Percentiles rank a stretch among this genome's conserved stretches.
Conservation (phyloP, 176 grass and related monocot genomes). For the Calamus simplicifolius region DNA sequence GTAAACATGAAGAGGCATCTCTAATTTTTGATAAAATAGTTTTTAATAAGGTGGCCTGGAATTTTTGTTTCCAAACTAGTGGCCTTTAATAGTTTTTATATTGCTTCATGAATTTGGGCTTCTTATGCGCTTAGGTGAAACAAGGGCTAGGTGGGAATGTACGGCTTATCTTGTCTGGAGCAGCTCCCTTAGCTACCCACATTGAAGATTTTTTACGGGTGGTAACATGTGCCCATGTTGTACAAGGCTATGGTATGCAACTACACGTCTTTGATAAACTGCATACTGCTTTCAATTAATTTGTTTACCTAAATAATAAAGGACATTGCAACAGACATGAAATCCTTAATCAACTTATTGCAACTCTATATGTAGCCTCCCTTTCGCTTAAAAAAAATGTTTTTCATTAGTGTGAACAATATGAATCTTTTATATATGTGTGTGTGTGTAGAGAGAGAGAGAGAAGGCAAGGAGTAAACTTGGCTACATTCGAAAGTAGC, state of each 20-base stretch:
- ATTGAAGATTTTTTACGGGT: conserved; percentile 89
- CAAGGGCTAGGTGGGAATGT: conserved; percentile 77
- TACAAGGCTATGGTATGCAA: conserved; percentile 85
- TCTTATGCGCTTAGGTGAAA: conserved; percentile 55
- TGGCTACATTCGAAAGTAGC: no score
- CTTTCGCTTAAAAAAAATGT: no score
- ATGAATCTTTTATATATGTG: no score
- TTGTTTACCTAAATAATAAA: background rate
- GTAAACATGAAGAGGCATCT: conserved; percentile 75
- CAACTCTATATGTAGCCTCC: no score
- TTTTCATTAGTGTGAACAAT: no score
- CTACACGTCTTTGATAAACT: background rate
- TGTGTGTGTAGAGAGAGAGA: no score
- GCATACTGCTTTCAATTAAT: background rate
- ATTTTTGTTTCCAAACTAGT: background rate
- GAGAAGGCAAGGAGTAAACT: no score
- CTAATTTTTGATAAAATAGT: conserved; percentile 80
- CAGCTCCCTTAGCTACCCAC: conserved; percentile 61
- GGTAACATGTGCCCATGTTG: conserved; percentile 77
- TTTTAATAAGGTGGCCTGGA: conserved; percentile 66
- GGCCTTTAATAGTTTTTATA: background rate
- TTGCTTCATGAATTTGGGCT: conserved; percentile 7
- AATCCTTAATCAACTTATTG: no score
- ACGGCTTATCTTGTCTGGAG: conserved; percentile 71
- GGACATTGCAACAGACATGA: no score